A percentile compares a stretch with the other conserved stretches of the same genome.
Evolutionary conservation across 257 asterid genomes (phyloP).

Genomic region (Plectranthus barbatus): DNA sequence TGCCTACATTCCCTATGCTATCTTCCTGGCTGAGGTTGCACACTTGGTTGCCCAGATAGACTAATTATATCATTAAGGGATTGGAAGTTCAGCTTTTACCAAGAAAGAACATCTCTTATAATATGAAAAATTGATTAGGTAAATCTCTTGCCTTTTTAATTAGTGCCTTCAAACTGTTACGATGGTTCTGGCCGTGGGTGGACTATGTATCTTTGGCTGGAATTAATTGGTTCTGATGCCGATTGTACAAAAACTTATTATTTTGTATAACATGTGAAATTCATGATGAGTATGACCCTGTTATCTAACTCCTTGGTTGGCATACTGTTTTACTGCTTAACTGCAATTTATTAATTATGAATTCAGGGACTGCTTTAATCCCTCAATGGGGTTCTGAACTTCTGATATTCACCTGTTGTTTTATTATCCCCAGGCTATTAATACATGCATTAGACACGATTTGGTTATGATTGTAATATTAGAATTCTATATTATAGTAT

Average conservation of each 20-base stretch:
- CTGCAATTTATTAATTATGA: too few relatives aligned
- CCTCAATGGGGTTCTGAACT: not conserved
- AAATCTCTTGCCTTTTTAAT: not conserved
- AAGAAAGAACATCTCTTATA: not conserved
- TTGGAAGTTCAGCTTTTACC: not conserved
- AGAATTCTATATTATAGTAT: not conserved
- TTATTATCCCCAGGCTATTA: not conserved
- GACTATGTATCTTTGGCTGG: not conserved
- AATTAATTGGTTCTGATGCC: not conserved
- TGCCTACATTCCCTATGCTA: not conserved
- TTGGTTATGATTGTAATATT: not conserved
- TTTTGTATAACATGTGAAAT: not conserved
- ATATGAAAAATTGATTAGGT: not conserved
- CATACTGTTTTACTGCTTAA: not conserved
- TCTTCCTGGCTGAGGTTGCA: not conserved
- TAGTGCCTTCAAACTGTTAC: too few relatives aligned
- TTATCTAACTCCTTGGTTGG: not conserved
- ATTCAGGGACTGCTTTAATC: not conserved
- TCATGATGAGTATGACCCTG: not conserved
- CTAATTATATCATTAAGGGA: too few relatives aligned
- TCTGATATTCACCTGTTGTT: not conserved
- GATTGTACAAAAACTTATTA: not conserved
- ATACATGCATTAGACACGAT: not conserved
- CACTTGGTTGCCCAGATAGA: not conserved
- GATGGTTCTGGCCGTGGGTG: not conserved